phyloP scores from a whole-genome alignment of 2,329 filamentous ascomycete genomes.

The Trichoderma polysporum region DNA sequence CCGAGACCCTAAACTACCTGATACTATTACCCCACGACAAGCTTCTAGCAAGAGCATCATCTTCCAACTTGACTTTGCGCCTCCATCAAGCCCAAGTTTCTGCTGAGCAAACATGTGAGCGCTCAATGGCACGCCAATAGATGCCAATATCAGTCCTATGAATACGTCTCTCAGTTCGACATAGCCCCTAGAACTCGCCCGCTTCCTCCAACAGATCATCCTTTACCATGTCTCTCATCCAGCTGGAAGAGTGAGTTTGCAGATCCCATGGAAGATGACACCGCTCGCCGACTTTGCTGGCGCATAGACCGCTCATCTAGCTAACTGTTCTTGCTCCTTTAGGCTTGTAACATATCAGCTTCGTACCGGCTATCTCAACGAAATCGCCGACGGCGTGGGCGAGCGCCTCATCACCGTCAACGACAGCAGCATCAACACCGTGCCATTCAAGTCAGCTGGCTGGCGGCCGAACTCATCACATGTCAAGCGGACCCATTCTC shows the following conservation, averaged over 20 bases:
- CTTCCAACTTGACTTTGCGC: neutral
- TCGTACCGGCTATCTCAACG: conserved; percentile 74
- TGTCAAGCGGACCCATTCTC: conserved; percentile 80
- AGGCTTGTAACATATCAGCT: conserved; percentile 82
- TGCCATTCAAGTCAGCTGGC: conserved; percentile 78
- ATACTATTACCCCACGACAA: conserved; percentile 16
- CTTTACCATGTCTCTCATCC: conserved; percentile 39
- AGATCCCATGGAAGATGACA: neutral
- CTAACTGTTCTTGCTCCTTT: conserved; percentile 25
- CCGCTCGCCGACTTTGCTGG: neutral
- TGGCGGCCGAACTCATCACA: conserved; percentile 74
- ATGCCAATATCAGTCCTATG: neutral
- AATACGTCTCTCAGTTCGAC: neutral
- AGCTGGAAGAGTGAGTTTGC: conserved; percentile 39
- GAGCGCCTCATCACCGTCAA: conserved; percentile 82
- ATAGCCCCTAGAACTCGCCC: neutral
- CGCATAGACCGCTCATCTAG: neutral
- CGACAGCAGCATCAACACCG: conserved; percentile 74
- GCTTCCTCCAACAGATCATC: neutral
- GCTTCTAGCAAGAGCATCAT: neutral
- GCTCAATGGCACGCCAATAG: conserved; percentile 21
- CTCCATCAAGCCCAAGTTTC: neutral
- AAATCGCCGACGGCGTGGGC: conserved; percentile 79
- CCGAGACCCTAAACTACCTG: neutral
- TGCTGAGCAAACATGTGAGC: conserved; percentile 20